These are phyloP conservation scores for Ilex aquifolium DNA, from an alignment of 257 asterid species.

Conservation along the genomic window DNA sequence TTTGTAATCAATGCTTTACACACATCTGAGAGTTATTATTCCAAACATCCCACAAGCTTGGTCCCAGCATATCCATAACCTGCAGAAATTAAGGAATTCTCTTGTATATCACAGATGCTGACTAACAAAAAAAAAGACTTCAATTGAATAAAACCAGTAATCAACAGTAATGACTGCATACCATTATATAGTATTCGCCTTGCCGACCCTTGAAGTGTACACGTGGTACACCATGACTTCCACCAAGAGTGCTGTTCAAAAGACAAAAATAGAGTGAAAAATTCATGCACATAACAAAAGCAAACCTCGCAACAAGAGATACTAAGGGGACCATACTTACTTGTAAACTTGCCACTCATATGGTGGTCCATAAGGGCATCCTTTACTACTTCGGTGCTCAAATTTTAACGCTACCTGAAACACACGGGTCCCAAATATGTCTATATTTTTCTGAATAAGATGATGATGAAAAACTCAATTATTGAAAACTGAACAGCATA, in stretches of 20 bases:
- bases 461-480: background rate
- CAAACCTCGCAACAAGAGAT: background rate
- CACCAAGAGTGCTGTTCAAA: slow-evolving; percentile 24
- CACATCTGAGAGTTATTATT: slow-evolving; percentile 60
- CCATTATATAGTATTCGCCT: slow-evolving; percentile 42
- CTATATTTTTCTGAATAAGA: background rate
- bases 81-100: background rate
- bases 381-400: slow-evolving; percentile 45
- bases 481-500: background rate
- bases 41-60: slow-evolving; percentile 98
- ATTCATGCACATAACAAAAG: slow-evolving; percentile 5
- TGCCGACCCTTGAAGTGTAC: slow-evolving; percentile 45
- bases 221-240: slow-evolving; percentile 43
- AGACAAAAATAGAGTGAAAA: slow-evolving; percentile 2
- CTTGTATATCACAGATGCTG: too few relatives aligned
- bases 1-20: slow-evolving; percentile 15
- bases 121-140: background rate
- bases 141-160: background rate
- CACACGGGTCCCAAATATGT: background rate
- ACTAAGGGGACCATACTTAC: slow-evolving; percentile 28
- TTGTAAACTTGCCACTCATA: slow-evolving; percentile 56
- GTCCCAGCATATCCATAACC: slow-evolving; percentile 34
- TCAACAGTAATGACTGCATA: slow-evolving; percentile 8
- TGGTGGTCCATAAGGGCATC: slow-evolving; percentile 46
- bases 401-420: slow-evolving; percentile 43